Conservation (phyloP, 1,284 basidiomycete species). For the Cryptococcus hybrid region DNA sequence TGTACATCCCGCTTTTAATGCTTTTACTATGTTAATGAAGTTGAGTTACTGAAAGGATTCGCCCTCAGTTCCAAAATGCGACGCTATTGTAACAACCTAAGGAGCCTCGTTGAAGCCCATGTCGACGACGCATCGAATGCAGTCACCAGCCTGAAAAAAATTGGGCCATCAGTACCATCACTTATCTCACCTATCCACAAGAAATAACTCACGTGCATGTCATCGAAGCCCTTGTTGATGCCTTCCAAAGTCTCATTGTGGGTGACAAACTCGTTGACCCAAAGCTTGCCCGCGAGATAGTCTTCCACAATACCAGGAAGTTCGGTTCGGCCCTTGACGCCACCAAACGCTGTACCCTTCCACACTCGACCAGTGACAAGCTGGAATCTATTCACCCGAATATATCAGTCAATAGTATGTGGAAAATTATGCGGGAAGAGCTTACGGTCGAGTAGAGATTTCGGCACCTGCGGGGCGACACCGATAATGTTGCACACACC, state of each 20-base stretch:
- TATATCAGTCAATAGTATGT: constrained; percentile 10
- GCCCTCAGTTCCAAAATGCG: too few relatives aligned
- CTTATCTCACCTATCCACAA: too few relatives aligned
- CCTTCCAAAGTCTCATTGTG: constrained; percentile 71
- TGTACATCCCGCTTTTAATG: too few relatives aligned
- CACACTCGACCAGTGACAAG: constrained; percentile 82
- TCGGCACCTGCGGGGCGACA: constrained; percentile 95
- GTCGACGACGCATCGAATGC: constrained; percentile 80
- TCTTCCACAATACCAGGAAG: constrained; percentile 80
- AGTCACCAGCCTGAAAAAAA: constrained; percentile 66
- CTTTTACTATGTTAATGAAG: too few relatives aligned
- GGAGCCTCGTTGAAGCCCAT: constrained; percentile 41
- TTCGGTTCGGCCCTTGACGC: constrained; percentile 96
- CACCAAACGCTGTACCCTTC: constrained; percentile 95
- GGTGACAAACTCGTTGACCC: constrained; percentile 86
- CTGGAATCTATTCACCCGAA: constrained; percentile 60
- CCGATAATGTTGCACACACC: constrained; percentile 94
- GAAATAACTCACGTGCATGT: constrained; percentile 78
- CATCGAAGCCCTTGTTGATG: constrained; percentile 86
- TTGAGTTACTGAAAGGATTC: too few relatives aligned
- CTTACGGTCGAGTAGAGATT: constrained; percentile 76
- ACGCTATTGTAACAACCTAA: background rate
- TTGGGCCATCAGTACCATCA: background rate
- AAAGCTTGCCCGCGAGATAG: constrained; percentile 47
- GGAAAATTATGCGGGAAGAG: too few relatives aligned